Base-by-base conservation (phyloP, 495 filamentous ascomycete genomes). In the Zalerion maritima region DNA sequence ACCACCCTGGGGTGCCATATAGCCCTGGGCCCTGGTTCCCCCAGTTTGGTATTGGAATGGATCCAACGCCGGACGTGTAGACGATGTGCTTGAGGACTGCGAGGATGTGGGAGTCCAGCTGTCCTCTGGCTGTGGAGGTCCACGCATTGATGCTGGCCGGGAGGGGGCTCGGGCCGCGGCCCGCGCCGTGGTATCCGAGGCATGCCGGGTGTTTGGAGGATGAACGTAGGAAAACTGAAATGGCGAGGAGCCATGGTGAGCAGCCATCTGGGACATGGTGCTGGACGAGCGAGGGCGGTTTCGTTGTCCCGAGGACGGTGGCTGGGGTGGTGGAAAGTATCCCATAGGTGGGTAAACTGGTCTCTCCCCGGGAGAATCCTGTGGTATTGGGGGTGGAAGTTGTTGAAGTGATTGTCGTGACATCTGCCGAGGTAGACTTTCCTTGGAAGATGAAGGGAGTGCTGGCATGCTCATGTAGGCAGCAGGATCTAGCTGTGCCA, bases 211-310 rank as follows among this genome's bases (percentile, higher is more conserved):
- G 6, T 14, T 14, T n/a, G 26, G 19, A 9, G 29, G 1, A 14
- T 45, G 29, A 12, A 60, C 46, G 27, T 63, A 63, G 25, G 56
- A 45, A 38, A 57, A 63, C 6, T 50, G 36, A 32, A 61, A 62
- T 8, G 59, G 57, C 6, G 56, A 51, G 5, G 52, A 47, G 24
- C 50, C 46, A 28, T 22, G 30, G 7, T 29, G 26, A 18, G 30
- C 34, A 9, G 41, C n/a, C n/a, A n/a, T n/a, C n/a, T n/a, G n/a
- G n/a, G n/a, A n/a, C n/a, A n/a, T n/a, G n/a, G n/a, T n/a, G n/a
- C n/a, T n/a, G n/a, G n/a, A n/a, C n/a, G n/a, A n/a, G n/a, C n/a
- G n/a, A n/a, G n/a, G n/a, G n/a, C n/a, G n/a, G n/a, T n/a, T n/a
- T n/a, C n/a, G n/a, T n/a, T n/a, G n/a, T n/a, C n/a, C 14, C 44